These are phyloP conservation scores for Yamadazyma ubonensis DNA, from an alignment of 805 yeast genomes.

Conservation along the genomic window DNA sequence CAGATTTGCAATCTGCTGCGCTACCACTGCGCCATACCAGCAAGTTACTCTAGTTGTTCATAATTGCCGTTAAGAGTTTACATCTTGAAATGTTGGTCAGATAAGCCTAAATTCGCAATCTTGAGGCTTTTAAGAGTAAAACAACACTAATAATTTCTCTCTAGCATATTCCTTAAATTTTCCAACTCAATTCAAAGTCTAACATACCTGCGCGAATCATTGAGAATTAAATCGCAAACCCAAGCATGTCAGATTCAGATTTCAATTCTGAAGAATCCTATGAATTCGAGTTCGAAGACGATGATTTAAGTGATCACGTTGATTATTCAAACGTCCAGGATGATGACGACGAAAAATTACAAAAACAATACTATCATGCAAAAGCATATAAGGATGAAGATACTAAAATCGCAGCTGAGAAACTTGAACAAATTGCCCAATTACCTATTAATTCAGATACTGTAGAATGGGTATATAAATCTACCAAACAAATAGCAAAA, in stretches of 20 bases:
- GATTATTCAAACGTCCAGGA: constrained; percentile 30
- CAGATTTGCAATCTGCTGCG: constrained; percentile 99
- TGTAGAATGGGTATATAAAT: constrained; percentile 36
- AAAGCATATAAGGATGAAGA: constrained; percentile 39
- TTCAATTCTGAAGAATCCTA: constrained; percentile 40
- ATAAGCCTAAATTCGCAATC: too few species aligned
- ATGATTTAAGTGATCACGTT: constrained; percentile 18
- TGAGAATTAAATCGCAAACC: too few species aligned
- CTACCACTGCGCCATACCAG: constrained; percentile 94
- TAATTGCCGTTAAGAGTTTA: too few species aligned
- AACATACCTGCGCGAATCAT: too few species aligned
- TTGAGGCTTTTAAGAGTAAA: too few species aligned
- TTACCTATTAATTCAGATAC: constrained; percentile 16
- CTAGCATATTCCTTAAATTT: too few species aligned
- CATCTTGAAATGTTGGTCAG: too few species aligned
- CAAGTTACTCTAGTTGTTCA: too few species aligned
- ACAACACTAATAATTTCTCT: too few species aligned
- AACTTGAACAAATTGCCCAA: constrained; percentile 19
- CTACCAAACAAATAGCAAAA: constrained; percentile 43
- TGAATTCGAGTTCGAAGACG: constrained; percentile 42
- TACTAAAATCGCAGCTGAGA: constrained; percentile 22
- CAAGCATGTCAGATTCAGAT: constrained; percentile 33
- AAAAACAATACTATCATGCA: constrained; percentile 36
- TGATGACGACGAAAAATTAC: constrained; percentile 23
- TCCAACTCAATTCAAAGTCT: too few species aligned